Conservation (phyloP, 495 filamentous ascomycete species). For the Hypoxylon fuscum region DNA sequence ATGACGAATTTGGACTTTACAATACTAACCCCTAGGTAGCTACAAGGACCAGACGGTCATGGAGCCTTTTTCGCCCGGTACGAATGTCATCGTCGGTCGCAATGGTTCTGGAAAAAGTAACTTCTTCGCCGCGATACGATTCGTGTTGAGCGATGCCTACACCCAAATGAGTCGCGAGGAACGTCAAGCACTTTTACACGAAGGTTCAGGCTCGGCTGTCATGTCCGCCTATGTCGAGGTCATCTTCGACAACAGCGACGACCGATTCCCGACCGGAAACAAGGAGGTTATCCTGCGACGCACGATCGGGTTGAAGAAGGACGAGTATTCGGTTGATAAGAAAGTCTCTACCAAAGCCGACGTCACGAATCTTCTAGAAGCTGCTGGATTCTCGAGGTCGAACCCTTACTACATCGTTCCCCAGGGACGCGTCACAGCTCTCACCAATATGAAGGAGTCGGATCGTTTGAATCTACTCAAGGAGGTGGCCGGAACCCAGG, state of each 20-base stretch:
- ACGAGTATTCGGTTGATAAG: constrained; percentile 95
- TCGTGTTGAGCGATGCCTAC: constrained; percentile 98
- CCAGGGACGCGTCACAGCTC: constrained; percentile 91
- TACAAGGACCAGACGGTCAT: constrained; percentile 99
- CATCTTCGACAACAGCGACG: constrained; percentile 97
- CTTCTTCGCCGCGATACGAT: constrained; percentile 99
- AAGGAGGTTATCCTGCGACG: constrained; percentile 88
- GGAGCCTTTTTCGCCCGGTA: constrained; percentile 96
- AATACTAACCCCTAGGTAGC: constrained; percentile 59
- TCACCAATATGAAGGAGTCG: constrained; percentile 98
- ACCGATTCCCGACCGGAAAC: constrained; percentile 93
- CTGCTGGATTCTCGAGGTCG: constrained; percentile 93
- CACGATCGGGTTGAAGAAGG: constrained; percentile 97
- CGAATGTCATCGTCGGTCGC: constrained; percentile 98
- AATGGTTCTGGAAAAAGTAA: constrained; percentile 99
- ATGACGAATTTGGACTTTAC: constrained; percentile 8
- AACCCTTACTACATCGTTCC: constrained; percentile 99
- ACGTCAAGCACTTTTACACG: constrained; percentile 92
- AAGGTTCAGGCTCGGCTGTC: constrained; percentile 95
- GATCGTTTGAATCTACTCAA: constrained; percentile 90
- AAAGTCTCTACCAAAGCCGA: constrained; percentile 96
- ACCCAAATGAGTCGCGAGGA: constrained; percentile 96
- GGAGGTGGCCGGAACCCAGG: constrained; percentile 95
- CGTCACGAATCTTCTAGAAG: constrained; percentile 94
- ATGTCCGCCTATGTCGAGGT: constrained; percentile 99